Evolutionary conservation across 306 rosid genomes (phyloP).

Genomic region (Cucurbita maxima): DNA sequence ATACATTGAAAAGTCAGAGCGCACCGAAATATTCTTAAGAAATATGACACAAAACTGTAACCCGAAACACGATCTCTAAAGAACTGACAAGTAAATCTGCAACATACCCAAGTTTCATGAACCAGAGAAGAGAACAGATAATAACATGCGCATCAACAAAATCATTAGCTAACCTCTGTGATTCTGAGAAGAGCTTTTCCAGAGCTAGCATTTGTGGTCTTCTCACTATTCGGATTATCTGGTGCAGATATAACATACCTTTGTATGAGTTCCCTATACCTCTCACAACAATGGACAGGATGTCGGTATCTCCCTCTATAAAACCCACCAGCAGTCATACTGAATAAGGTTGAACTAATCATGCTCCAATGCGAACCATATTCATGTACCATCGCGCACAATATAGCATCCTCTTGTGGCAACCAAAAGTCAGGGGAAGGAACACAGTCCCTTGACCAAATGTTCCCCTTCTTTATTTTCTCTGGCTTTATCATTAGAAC

Average conservation of each 20-base stretch:
- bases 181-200: conserved; percentile 94
- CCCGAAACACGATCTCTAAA: not conserved
- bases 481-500: conserved; percentile 68
- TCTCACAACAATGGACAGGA: conserved; percentile 94
- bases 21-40: not conserved
- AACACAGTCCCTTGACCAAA: conserved; percentile 82
- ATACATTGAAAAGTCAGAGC: not conserved
- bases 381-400: conserved; percentile 87
- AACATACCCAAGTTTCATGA: not conserved
- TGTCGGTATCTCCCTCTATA: conserved; percentile 88
- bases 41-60: not conserved
- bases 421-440: conserved; percentile 85
- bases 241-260: conserved; percentile 44
- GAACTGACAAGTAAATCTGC: not conserved
- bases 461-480: conserved; percentile 62
- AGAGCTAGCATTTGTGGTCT: conserved; percentile 47
- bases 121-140: not conserved
- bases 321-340: conserved; percentile 80
- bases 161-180: conserved; percentile 55
- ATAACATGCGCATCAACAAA: not conserved
- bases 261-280: conserved; percentile 82
- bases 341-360: conserved; percentile 67
- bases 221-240: conserved; percentile 61
- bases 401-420: conserved; percentile 82
- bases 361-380: conserved; percentile 89